Percentiles rank a stretch among this genome's conserved stretches.
Conservation (phyloP, 2,329 filamentous ascomycete species). For the Fusarium setosum region DNA sequence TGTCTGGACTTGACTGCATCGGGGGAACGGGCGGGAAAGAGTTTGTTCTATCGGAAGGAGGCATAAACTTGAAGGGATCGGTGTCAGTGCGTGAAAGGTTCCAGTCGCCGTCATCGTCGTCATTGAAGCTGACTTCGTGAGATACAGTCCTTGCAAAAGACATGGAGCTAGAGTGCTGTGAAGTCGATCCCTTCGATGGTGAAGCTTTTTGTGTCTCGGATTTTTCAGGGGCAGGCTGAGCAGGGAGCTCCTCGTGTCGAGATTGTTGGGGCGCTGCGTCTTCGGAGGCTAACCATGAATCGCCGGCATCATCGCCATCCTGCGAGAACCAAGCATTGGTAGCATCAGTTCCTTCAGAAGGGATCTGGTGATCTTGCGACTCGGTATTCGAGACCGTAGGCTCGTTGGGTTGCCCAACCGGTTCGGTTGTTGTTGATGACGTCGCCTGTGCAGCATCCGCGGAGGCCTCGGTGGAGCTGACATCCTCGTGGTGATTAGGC, state of each 20-base stretch:
- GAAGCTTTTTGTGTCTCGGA: constrained; percentile 23
- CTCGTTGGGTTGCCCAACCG: constrained; percentile 18
- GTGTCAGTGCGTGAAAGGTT: constrained; percentile 62
- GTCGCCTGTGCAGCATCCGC: constrained; percentile 33
- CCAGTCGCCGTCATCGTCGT: constrained; percentile 72
- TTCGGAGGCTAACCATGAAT: constrained; percentile 42
- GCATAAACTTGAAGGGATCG: constrained; percentile 71
- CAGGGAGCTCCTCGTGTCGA: constrained; percentile 14
- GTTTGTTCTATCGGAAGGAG: constrained; percentile 67
- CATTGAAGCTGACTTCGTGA: constrained; percentile 69
- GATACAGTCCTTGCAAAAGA: constrained; percentile 74
- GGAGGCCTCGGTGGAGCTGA: constrained; percentile 30
- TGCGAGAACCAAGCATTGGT: constrained; percentile 36
- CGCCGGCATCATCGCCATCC: constrained; percentile 34
- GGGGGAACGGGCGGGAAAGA: constrained; percentile 71
- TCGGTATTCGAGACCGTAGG: constrained; percentile 14
- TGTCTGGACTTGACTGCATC: constrained; percentile 41
- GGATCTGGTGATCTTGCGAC: constrained; percentile 20
- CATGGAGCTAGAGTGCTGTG: constrained; percentile 69
- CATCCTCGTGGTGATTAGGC: constrained; percentile 47
- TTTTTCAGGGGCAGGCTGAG: constrained; percentile 19
- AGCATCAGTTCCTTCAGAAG: constrained; percentile 3
- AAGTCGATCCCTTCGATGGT: constrained; percentile 45
- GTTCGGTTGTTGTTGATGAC: constrained; percentile 31
- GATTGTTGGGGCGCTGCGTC: constrained; percentile 19